These are phyloP conservation scores for Aspergillus versicolor DNA, from an alignment of 2,329 filamentous ascomycete species.

Conservation along the genomic window DNA sequence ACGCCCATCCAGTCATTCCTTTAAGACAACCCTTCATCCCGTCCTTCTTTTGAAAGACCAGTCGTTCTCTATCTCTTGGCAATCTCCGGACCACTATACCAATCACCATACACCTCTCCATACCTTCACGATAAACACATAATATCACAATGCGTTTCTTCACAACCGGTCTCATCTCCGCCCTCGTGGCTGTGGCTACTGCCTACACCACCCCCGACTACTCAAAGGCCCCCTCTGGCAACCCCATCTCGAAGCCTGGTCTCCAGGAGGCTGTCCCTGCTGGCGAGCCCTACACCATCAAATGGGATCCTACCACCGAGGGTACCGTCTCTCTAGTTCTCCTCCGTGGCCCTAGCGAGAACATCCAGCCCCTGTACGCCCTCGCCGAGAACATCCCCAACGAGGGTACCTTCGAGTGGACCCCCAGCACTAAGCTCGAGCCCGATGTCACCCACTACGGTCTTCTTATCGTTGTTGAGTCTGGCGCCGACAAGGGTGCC, in stretches of 20 bases:
- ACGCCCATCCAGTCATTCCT: conserved; percentile 28
- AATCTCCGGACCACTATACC: not conserved
- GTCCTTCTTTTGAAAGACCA: conserved; percentile 6
- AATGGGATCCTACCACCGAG: conserved; percentile 49
- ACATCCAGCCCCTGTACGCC: conserved; percentile 52
- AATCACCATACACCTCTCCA: not conserved
- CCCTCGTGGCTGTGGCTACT: conserved; percentile 40
- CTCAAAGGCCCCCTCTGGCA: conserved; percentile 45
- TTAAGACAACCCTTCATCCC: conserved; percentile 11
- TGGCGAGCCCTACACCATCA: conserved; percentile 58
- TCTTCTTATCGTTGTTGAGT: conserved; percentile 60
- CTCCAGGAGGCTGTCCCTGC: conserved; percentile 55
- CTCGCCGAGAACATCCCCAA: conserved; percentile 57
- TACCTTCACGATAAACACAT: conserved; percentile 4
- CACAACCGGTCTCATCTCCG: conserved; percentile 34
- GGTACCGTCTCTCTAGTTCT: conserved; percentile 57
- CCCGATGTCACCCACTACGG: conserved; percentile 56
- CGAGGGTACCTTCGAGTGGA: conserved; percentile 57
- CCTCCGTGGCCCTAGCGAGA: conserved; percentile 57
- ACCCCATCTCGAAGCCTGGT: conserved; percentile 55
- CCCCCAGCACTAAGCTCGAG: conserved; percentile 49
- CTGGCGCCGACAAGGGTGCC: conserved; percentile 48
- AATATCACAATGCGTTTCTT: conserved; percentile 41
- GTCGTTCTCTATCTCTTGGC: conserved; percentile 7
- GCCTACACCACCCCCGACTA: conserved; percentile 40